Percentiles rank a stretch among this genome's conserved stretches.
Evolutionary conservation across 345 rosid genomes (phyloP).

Genomic region (Bretschneidera sinensis): DNA sequence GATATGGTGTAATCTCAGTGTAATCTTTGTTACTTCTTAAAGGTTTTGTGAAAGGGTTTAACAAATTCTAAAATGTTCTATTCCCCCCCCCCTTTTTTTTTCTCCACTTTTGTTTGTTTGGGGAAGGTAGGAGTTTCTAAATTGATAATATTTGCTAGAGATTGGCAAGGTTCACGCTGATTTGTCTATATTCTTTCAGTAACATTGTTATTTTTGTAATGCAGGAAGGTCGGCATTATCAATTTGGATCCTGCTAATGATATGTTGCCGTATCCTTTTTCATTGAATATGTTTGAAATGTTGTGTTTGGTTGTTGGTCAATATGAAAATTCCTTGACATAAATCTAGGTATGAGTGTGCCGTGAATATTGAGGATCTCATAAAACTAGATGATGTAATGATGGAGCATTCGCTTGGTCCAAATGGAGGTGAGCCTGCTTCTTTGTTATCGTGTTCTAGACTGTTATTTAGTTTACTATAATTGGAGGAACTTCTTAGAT

Average conservation of each 20-base stretch:
- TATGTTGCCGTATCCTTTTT: conserved; percentile 70
- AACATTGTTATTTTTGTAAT: not conserved
- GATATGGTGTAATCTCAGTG: too few relatives aligned
- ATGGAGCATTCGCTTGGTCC: conserved; percentile 84
- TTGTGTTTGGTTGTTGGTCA: not conserved
- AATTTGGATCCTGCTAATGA: conserved; percentile 97
- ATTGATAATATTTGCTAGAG: too few relatives aligned
- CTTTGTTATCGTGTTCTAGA: not conserved
- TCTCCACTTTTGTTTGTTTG: too few relatives aligned
- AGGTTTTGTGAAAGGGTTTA: too few relatives aligned
- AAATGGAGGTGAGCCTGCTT: conserved; percentile 61
- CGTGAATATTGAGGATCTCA: conserved; percentile 75
- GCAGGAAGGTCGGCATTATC: conserved; percentile 87
- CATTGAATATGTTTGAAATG: not conserved
- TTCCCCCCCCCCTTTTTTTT: too few relatives aligned
- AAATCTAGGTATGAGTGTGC: conserved; percentile 72
- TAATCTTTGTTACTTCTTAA: too few relatives aligned
- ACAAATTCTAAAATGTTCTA: too few relatives aligned
- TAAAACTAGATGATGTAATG: conserved; percentile 82
- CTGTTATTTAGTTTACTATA: not conserved
- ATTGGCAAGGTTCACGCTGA: too few relatives aligned
- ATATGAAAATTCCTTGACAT: conserved; percentile 35
- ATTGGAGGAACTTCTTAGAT: not conserved
- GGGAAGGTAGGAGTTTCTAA: too few relatives aligned
- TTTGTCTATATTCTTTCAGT: too few relatives aligned